Conservation (phyloP, 2,329 filamentous ascomycete species). For the Alternaria atra region DNA sequence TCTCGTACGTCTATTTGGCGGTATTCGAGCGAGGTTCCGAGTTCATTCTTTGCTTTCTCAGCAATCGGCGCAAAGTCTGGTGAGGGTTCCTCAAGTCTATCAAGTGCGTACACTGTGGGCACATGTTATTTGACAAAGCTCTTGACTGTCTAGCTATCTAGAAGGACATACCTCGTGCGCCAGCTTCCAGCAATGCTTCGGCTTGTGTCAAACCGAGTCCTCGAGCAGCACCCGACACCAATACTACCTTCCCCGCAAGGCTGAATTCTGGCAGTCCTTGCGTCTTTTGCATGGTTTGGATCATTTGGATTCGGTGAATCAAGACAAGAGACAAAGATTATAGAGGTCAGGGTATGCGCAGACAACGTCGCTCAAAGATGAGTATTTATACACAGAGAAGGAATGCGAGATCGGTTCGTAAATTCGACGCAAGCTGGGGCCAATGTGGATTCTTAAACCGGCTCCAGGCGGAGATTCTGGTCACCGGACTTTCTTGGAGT, state of each 20-base stretch:
- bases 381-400: constrained; percentile 8
- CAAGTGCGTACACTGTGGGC: constrained; percentile 70
- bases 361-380: neutral
- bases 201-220: constrained; percentile 78
- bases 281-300: constrained; percentile 25
- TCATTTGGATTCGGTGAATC: neutral
- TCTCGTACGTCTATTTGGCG: constrained; percentile 83
- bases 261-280: constrained; percentile 74
- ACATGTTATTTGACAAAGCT: neutral
- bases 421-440: constrained; percentile 6
- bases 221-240: constrained; percentile 75
- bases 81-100: constrained; percentile 67
- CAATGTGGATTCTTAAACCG: constrained; percentile 18
- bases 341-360: neutral
- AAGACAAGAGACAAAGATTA: neutral
- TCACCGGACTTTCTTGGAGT: constrained; percentile 12
- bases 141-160: neutral
- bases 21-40: constrained; percentile 76
- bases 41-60: constrained; percentile 67
- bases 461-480: neutral
- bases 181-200: constrained; percentile 77
- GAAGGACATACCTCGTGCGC: constrained; percentile 65
- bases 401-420: constrained; percentile 4
- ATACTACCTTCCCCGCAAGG: constrained; percentile 73
- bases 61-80: constrained; percentile 72